These are phyloP conservation scores for Trichoderma polysporum DNA, from an alignment of 2,329 filamentous ascomycete species.

Conservation along the genomic window DNA sequence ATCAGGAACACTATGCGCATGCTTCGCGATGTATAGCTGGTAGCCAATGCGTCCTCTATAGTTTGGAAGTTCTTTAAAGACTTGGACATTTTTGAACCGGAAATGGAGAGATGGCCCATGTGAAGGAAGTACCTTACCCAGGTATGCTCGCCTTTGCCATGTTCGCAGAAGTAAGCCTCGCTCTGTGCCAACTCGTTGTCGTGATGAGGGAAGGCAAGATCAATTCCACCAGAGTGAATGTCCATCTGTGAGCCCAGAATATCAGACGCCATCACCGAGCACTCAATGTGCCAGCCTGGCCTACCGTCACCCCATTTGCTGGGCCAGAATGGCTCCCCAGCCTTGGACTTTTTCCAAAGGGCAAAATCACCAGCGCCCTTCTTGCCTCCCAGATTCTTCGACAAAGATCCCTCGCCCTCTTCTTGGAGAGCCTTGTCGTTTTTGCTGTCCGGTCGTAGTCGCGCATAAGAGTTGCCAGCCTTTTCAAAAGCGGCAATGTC, in stretches of 20 bases:
- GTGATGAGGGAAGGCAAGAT: conserved; percentile 88
- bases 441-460: conserved; percentile 79
- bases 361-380: conserved; percentile 81
- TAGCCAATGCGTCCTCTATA: conserved; percentile 75
- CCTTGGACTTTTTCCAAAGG: conserved; percentile 89
- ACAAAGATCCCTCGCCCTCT: conserved; percentile 84
- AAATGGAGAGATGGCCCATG: conserved; percentile 85
- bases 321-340: conserved; percentile 87
- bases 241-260: conserved; percentile 84
- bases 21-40: conserved; percentile 71
- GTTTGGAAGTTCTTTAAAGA: conserved; percentile 95
- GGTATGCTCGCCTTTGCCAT: conserved; percentile 56
- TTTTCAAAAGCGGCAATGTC: conserved; percentile 85
- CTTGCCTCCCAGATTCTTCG: conserved; percentile 63
- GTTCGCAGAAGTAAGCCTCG: conserved; percentile 73
- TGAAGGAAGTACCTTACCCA: conserved; percentile 98
- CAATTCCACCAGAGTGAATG: conserved; percentile 89
- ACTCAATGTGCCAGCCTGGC: conserved; percentile 97
- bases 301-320: conserved; percentile 85
- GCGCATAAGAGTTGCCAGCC: conserved; percentile 79
- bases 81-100: conserved; percentile 94
- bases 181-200: conserved; percentile 91
- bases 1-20: conserved; percentile 85
- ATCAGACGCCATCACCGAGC: conserved; percentile 91
- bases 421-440: conserved; percentile 81